These are phyloP conservation scores for Aspergillus amoenus DNA, from an alignment of 2,329 filamentous ascomycete genomes.

Conservation along the genomic window DNA sequence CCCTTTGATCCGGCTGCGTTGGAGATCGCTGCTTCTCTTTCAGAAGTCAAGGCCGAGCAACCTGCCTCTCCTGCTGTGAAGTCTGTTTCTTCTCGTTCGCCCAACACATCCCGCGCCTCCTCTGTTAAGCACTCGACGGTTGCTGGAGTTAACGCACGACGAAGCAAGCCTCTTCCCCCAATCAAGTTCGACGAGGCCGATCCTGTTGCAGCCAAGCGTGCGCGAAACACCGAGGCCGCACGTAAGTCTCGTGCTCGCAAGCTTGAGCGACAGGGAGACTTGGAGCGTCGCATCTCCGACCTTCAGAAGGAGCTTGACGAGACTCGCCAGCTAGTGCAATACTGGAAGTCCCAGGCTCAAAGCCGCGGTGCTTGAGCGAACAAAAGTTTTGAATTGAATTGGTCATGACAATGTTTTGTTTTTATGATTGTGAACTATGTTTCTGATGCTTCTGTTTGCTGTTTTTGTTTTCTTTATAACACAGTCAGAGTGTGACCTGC, in stretches of 20 bases:
- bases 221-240: conserved; percentile 88
- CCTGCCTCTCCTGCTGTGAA: conserved; percentile 32
- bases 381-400: conserved; percentile 16
- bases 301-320: conserved; percentile 53
- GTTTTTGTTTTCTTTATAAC: conserved; percentile 19
- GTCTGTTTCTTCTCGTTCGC: conserved; percentile 38
- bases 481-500: conserved; percentile 15
- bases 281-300: conserved; percentile 72
- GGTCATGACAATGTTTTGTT: not conserved
- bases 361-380: conserved; percentile 17
- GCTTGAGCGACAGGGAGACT: conserved; percentile 69
- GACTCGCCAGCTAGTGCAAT: conserved; percentile 36
- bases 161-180: conserved; percentile 76
- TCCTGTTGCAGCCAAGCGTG: conserved; percentile 82
- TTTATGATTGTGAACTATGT: conserved; percentile 11
- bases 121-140: conserved; percentile 66
- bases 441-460: conserved; percentile 19
- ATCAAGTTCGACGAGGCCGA: conserved; percentile 76
- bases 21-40: conserved; percentile 29
- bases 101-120: conserved; percentile 40
- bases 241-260: conserved; percentile 91
- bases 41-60: conserved; percentile 19
- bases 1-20: conserved; percentile 33
- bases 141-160: conserved; percentile 69
- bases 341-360: conserved; percentile 37